These are phyloP conservation scores for Fusarium tanahbumbuense DNA, from an alignment of 2,329 filamentous ascomycete species.

Conservation along the genomic window DNA sequence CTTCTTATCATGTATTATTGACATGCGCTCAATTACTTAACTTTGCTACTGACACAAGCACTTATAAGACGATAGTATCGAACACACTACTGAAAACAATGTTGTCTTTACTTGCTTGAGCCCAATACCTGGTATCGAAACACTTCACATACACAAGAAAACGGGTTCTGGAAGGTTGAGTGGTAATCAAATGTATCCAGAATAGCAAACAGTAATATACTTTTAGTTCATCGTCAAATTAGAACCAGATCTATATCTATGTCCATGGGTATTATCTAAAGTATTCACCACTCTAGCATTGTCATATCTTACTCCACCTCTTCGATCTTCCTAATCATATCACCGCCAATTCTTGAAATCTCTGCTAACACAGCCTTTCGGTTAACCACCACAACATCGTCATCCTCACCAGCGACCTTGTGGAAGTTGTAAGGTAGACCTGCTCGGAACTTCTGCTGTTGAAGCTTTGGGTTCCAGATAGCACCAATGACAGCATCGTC, in stretches of 20 bases:
- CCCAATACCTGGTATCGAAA: background rate
- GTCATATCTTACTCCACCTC: conserved; percentile 42
- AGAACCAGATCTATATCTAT: conserved; percentile 25
- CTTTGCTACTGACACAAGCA: background rate
- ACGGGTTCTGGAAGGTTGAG: background rate
- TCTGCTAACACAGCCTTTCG: conserved; percentile 75
- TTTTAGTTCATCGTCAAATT: background rate
- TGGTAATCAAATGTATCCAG: background rate
- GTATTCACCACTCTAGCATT: background rate
- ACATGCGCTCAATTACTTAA: background rate
- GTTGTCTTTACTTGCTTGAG: background rate
- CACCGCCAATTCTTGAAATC: conserved; percentile 75
- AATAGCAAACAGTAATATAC: background rate
- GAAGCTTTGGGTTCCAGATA: conserved; percentile 68
- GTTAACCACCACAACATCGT: conserved; percentile 71
- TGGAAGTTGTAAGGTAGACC: conserved; percentile 73
- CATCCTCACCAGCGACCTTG: conserved; percentile 51
- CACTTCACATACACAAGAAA: background rate
- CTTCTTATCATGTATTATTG: background rate
- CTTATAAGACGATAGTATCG: background rate
- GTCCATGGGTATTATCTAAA: conserved; percentile 28
- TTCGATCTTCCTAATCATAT: conserved; percentile 76
- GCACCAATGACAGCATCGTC: conserved; percentile 65
- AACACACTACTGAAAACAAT: background rate
- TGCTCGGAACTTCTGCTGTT: conserved; percentile 73